A percentile compares a stretch with the other conserved stretches of the same genome.
Evolutionary conservation across 1,284 basidiomycete species (phyloP).

Genomic region (Ustilago loliicola): DNA sequence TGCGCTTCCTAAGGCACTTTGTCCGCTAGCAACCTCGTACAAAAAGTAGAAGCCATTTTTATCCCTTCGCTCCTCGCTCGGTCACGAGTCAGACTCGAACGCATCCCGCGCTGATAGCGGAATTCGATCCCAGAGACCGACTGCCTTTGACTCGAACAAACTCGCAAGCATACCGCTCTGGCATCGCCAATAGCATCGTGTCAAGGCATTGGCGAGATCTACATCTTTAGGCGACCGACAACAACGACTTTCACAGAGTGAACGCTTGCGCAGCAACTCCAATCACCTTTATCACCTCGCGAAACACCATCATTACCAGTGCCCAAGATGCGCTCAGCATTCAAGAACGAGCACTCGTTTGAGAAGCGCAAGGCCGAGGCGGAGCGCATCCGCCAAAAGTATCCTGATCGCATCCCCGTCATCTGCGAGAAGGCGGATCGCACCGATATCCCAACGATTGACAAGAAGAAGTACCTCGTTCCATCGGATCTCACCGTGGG

Average conservation of each 20-base stretch:
- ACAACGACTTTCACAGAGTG: neutral
- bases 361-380: conserved; percentile 99
- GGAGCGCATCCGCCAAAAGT: conserved; percentile 96
- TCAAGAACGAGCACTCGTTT: conserved; percentile 99
- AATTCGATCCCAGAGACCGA: neutral
- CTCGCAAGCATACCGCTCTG: neutral
- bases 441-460: conserved; percentile 98
- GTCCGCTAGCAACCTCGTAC: neutral
- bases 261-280: neutral
- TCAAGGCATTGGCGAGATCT: neutral
- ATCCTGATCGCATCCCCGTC: conserved; percentile 97
- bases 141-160: neutral
- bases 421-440: conserved; percentile 99
- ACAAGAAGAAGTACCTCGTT: conserved; percentile 99
- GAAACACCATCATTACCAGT: neutral
- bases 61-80: neutral
- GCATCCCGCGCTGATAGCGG: neutral
- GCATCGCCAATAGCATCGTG: neutral
- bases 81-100: neutral
- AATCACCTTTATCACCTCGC: neutral
- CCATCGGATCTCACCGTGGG: conserved; percentile 96
- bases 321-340: conserved; percentile 88
- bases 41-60: neutral
- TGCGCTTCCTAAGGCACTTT: neutral
- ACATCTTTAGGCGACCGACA: neutral